Base-by-base conservation (phyloP, 2,329 filamentous ascomycete species). In the Claviceps maximensis region DNA sequence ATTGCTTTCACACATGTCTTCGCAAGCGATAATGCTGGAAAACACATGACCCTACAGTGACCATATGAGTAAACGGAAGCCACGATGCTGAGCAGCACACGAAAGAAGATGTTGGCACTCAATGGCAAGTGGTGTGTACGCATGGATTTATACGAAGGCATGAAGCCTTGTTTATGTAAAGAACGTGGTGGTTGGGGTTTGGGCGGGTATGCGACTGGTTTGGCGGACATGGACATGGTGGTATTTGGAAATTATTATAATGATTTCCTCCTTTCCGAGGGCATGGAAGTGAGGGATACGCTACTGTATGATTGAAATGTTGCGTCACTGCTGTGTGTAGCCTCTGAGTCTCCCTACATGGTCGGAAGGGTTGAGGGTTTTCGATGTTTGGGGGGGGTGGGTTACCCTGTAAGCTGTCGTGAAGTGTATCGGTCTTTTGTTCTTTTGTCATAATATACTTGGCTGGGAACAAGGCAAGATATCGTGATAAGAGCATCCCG, bases 301-400 rank as follows among this genome's bases (percentile, higher is more conserved):
- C n/a, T 23, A 21, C 10, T 48, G 9, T 52, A 38, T 46, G 52
- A 52, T 36, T 31, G 50, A 23, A 46, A 54, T 27, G 3, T 29
- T 48, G 38, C 38, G 12, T 49, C 48, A 46, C 51, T 50, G 49
- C 7, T 25, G n/a, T n/a, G 53, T 50, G 53, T 47, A 54, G 54
- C 53, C 47, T 52, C 48, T 51, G 15, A 48, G 9, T 33, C 36
- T 51, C 42, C 49, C 13, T 38, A n/a, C 21, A 41, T 49, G 23
- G 17, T 23, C 19, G 15, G 49, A 47, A 33, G 36, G 38, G n/a
- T 25, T 49, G 44, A 31, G 47, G 36, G 15, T 38, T 7, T n/a
- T 38, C 36, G 40, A 42, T n/a, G 41, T 46, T 29, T 27, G 29
- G 23, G 40, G 15, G 47, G 40, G 45, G 49, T 44, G 36, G 10